Base-by-base conservation (phyloP, 441 rosid genomes). In the California macrophylla region DNA sequence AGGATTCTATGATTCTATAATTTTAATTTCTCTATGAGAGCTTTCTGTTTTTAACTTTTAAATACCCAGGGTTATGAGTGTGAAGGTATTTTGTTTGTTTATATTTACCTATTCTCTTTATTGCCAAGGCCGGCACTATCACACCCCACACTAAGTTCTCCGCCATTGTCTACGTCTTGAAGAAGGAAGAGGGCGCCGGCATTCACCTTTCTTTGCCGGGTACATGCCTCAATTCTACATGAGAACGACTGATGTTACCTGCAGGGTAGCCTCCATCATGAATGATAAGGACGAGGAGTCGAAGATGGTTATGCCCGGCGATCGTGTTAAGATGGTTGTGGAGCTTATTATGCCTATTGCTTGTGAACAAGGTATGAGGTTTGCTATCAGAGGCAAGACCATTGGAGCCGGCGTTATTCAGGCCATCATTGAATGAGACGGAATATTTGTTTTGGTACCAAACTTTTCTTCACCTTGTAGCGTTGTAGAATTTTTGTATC, bases 271-370 rank as follows among this genome's bases (percentile, higher is more conserved):
- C 0, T 71, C 85, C 20, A 88, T 95, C 65, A 87, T 86, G 96
- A 92, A 89, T 12, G 98, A 92, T 62, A 89, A 85, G 77, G 98
- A 90, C 50, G 98, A 92, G 77, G 97, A 92, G 78, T 92, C 97
- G 6, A 95, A 90, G 84, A 89, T 92, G 98, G 98, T 94, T 79
- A 90, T 95, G 98, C 98, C 99, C 0, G 97, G 95, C 30, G 99
- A 92, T 70, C 85, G 90, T 62, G 93, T 95, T 8, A 92, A 95
- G 93, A 90, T 95, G 84, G 84, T 87, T 40, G 96, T 95, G 28
- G 98, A 90, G 81, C 95, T 95, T 56, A 89, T 89, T 69, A 76
- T 90, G 86, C 98, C 98, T 0, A 96, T 95, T 66, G 97, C 98
- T 80, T 92, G 96, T 82, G 95, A 95, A 72, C 93, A 85, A 80